Base-by-base conservation (phyloP, 2,329 filamentous ascomycete genomes). In the Colletotrichum cereale region DNA sequence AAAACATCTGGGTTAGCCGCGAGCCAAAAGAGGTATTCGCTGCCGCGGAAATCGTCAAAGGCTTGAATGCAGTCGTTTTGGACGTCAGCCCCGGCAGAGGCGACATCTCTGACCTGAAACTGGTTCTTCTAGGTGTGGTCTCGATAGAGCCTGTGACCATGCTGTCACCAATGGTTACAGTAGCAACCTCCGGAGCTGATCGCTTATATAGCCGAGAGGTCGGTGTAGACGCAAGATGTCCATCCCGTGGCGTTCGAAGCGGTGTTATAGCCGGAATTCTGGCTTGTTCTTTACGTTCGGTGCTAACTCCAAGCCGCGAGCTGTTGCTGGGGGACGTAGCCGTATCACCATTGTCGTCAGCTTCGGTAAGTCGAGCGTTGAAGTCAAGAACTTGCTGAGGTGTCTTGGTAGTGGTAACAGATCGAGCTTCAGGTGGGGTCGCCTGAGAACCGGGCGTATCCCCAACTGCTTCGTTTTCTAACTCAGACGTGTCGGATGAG, bases 91-190 rank as follows among this genome's bases (percentile, higher is more conserved):
- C 55, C n/a, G 55, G 55, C 55, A 57, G 26, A 34, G 36, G 24
- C 8, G 36, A 26, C 40, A 47, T 26, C 26, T 24, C 53, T n/a
- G 24, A 10, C 38, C 66, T 26, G 34, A 47, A 34, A 26, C 40
- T 47, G 7, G 12, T 14, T 50, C 42, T 58, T 73, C 89, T 88
- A 5, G 84, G 77, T 61, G 87, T 84, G 61, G 85, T 87, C 1
- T 92, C 91, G 74, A 94, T 86, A 40, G 90, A 86, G 26, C 90
- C 91, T 0, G 89, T 91, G 6, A 90, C 86, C 0, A 91, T 93
- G 56, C 86, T 87, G 73, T 91, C 86, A 1, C 92, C 93, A 65
- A 96, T 89, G 0, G 92, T 95, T 58, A 96, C 93, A 2, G 92
- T 93, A 26, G 93, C 92, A 62, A 91, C 83, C 75, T 93, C 90